Evolutionary conservation across 192 early-diverging fungal genomes (phyloP).

Genomic region (Umbelopsis ramanniana): DNA sequence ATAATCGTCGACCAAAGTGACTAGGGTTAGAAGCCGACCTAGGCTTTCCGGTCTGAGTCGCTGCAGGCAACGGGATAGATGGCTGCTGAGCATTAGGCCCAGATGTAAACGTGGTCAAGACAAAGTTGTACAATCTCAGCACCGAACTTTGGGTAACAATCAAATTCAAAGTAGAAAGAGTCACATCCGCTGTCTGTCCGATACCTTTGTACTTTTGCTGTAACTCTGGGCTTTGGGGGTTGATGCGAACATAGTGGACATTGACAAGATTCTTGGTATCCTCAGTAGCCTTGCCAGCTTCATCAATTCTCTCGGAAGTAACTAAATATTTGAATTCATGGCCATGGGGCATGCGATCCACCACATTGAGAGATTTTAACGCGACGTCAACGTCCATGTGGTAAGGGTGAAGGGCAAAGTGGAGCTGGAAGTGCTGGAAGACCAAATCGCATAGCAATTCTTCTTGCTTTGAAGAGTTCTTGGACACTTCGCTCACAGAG

Average conservation of each 20-base stretch:
- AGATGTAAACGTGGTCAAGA: slow-evolving; percentile 72
- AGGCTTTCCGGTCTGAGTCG: slow-evolving; percentile 25
- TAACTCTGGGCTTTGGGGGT: slow-evolving; percentile 75
- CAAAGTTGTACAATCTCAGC: slow-evolving; percentile 82
- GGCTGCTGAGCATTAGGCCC: neutral
- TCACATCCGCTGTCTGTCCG: slow-evolving; percentile 82
- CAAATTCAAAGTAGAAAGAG: slow-evolving; percentile 76
- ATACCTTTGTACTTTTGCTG: slow-evolving; percentile 73
- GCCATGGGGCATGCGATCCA: slow-evolving; percentile 63
- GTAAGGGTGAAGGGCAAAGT: slow-evolving; percentile 71
- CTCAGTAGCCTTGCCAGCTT: slow-evolving; percentile 44
- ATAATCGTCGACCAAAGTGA: neutral
- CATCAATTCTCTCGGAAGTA: slow-evolving; percentile 51
- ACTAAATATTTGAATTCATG: slow-evolving; percentile 66
- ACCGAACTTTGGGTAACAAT: slow-evolving; percentile 87
- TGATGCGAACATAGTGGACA: slow-evolving; percentile 75
- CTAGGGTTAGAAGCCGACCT: neutral
- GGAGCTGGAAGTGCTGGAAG: slow-evolving; percentile 71
- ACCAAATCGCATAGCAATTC: slow-evolving; percentile 64
- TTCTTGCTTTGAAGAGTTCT: slow-evolving; percentile 48
- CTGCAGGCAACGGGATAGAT: slow-evolving; percentile 20
- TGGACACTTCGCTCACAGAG: slow-evolving; percentile 62
- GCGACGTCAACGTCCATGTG: slow-evolving; percentile 76
- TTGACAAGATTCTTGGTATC: slow-evolving; percentile 63
- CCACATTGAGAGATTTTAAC: slow-evolving; percentile 79